Evolutionary conservation across 2,329 filamentous ascomycete species (phyloP).

Genomic region (Niveomyces coronatus): DNA sequence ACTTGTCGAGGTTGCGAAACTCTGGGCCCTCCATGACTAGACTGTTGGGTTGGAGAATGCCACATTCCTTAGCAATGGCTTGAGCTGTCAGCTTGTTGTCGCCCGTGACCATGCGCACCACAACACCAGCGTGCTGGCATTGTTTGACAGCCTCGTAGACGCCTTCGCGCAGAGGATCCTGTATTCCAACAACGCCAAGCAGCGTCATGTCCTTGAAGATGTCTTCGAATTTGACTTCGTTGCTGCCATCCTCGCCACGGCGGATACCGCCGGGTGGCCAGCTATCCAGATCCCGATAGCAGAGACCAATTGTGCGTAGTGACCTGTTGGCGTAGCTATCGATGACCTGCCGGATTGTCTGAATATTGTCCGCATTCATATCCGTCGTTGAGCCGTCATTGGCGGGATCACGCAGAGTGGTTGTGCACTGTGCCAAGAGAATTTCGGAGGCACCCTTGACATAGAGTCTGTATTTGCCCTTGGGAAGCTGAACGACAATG

Average conservation of each 20-base stretch:
- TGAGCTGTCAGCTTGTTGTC: constrained; percentile 73
- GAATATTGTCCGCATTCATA: constrained; percentile 42
- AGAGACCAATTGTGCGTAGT: constrained; percentile 72
- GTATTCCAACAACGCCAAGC: constrained; percentile 65
- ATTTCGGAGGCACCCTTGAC: constrained; percentile 59
- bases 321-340: constrained; percentile 69
- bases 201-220: constrained; percentile 59
- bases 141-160: constrained; percentile 63
- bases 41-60: constrained; percentile 58
- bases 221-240: constrained; percentile 54
- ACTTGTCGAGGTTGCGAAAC: constrained; percentile 61
- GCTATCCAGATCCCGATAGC: constrained; percentile 72
- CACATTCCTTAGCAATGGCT: constrained; percentile 69
- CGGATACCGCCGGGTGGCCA: constrained; percentile 66
- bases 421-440: constrained; percentile 45
- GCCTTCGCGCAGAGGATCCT: constrained; percentile 66
- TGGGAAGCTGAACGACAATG: constrained; percentile 41
- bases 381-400: constrained; percentile 29
- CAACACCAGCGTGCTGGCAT: constrained; percentile 67
- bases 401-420: constrained; percentile 40
- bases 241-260: constrained; percentile 42
- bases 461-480: constrained; percentile 44
- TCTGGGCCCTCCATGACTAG: constrained; percentile 69
- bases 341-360: constrained; percentile 56
- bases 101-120: constrained; percentile 77